Evolutionary conservation across 1,139 yeast species (phyloP), one percentile per base, ranked within the genome.

Genomic region (Eremothecium gossypii): DNA sequence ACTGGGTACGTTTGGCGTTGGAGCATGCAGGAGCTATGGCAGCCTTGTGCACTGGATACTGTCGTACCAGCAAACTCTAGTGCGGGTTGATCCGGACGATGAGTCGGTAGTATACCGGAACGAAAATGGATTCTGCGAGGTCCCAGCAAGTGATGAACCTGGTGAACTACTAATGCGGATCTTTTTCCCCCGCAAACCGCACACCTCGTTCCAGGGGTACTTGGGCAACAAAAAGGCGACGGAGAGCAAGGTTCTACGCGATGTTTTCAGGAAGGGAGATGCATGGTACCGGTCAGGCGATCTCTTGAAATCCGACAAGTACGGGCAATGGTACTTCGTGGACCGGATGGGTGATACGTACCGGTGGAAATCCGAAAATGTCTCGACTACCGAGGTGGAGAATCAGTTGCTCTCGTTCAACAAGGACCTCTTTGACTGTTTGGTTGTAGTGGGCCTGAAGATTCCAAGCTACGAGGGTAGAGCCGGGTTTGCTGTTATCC

Each of bases 361-460:
- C 69, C 74, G 98, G 53, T 91, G 97, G 97, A 89, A 87, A 65
- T 83, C 95, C 2, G 98, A 91, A 66, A 89, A 91, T 64, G 96
- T 91, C 30, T 79, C 93, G 28, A 87, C 97, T 8, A 80, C 89
- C 36, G 96, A 91, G 64, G 96, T 91, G 33, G 97, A 89, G 61
- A 84, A 82, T 59, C 83, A 83, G n/a, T 52, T 74, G 8, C 50
- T 62, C 38, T 58, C 61, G 7, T 50, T 61, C 40, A 69, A 74
- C 23, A 66, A 65, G 35, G 45, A 50, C 7, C 55, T 57, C 7
- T 66, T 86, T 45, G 69, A 70, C 46, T 85, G 84, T 58, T 75
- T 79, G 2, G 93, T 86, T 38, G 95, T 89, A 30, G 96, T 89
- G 35, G 98, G 97, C 14, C 87, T 87, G 12, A 71, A 73, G 54